Evolutionary conservation across 768 basidiomycete genomes (phyloP), one percentile per base, ranked within the genome.

Genomic region (Dioszegia aurantiaca): DNA sequence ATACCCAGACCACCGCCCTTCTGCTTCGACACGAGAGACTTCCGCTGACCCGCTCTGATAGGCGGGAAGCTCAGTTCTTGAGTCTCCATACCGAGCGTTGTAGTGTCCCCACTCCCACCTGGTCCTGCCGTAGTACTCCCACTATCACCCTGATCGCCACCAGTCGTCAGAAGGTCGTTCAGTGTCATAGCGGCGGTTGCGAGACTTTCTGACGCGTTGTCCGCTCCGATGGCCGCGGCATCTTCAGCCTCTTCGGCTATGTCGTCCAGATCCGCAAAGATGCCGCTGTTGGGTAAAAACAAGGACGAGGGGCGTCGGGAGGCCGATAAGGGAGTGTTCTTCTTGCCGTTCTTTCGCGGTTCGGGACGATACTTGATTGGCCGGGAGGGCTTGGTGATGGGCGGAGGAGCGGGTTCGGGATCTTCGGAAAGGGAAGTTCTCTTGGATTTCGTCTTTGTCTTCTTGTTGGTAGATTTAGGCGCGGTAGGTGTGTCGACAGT

Each of bases 181-280:
- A 53, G 36, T 16, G 51, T 53, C 36, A 53, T 40, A 17, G 51
- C 21, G 5, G 37, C 26, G 10, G 10, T 27, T 4, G 12, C 31
- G 4, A 16, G 28, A 36, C 19, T 36, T 19, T 39, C 48, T 31
- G 16, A 17, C 17, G 31, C 19, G 9, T 30, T 9, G 11, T 12
- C 19, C 31, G 27, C 4, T 26, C 26, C 46, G 6, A 14, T 19
- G 9, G 27, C 21, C 12, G n/a, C n/a, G n/a, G n/a, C 23, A 24
- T 53, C 39, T 40, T 53, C 51, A 19, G 8, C 33, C 11, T 37
- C 51, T 36, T 53, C 51, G 1, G 36, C 37, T n/a, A 53, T 53
- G 30, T 53, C 51, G 33, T 53, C 51, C 4, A 53, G 51, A 2
- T 26, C 36, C 1, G 12, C 36, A 27, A 53, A 53, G 2, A 41